phyloP scores from a whole-genome alignment of 75 land plant species.

The Picea sitchensis region DNA sequence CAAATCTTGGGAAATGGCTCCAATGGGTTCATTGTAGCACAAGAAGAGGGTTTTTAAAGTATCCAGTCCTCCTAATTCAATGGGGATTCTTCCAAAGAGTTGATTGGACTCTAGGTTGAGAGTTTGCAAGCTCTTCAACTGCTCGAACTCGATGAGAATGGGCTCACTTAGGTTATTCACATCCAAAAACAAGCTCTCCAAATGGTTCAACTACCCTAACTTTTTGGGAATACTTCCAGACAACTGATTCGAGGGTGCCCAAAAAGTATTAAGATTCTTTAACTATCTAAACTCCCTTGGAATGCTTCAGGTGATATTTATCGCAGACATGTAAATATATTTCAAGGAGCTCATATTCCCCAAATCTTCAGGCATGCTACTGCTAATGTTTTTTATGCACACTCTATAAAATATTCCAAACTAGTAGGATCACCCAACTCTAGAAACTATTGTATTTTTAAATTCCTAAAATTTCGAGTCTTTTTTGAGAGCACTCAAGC shows the following conservation, averaged over 20 bases:
- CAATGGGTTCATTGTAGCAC: conserved; percentile 8
- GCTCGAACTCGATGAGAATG: conserved; percentile 12
- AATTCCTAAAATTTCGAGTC: no score
- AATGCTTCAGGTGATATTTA: conserved; percentile 19
- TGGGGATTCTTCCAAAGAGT: not conserved
- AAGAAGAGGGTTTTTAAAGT: not conserved
- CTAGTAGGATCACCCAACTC: no score
- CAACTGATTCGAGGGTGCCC: not conserved
- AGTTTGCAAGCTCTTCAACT: not conserved
- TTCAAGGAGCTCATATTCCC: not conserved
- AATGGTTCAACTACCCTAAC: not conserved
- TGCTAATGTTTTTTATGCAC: no score
- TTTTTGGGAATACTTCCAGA: not conserved
- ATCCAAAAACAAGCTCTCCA: not conserved
- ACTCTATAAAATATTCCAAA: no score
- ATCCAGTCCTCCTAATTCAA: not conserved
- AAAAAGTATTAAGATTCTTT: not conserved
- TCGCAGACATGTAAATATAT: conserved; percentile 1
- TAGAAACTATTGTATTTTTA: no score
- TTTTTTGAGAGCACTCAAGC: no score
- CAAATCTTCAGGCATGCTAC: no score
- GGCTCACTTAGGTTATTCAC: conserved; percentile 18
- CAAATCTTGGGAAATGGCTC: not conserved
- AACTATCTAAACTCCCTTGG: conserved; percentile 12
- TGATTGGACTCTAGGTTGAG: conserved; percentile 11